Percentiles rank a stretch among this genome's conserved stretches.
phyloP scores from a whole-genome alignment of 73 alveolate species.

The Paramecium tetraurelia region DNA sequence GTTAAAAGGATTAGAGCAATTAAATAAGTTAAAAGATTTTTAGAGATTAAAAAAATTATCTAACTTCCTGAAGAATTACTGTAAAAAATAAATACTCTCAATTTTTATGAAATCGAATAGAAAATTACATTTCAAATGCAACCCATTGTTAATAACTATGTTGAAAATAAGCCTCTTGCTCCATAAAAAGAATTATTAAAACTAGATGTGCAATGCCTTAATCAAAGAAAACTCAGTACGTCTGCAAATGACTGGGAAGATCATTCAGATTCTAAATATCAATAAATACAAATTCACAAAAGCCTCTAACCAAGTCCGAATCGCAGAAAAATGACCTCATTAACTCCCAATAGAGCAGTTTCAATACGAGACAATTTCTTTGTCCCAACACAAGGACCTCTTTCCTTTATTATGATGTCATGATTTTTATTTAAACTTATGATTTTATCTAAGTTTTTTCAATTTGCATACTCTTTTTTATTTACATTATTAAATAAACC shows the following conservation, averaged over 20 bases:
- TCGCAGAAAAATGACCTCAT: background rate
- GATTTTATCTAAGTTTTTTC: background rate
- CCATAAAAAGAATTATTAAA: background rate
- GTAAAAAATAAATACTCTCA: background rate
- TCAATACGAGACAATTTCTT: background rate
- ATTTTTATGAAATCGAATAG: background rate
- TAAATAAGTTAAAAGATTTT: background rate
- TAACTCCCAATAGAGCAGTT: background rate
- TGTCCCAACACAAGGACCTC: background rate
- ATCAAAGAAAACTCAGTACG: background rate
- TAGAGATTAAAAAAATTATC: background rate
- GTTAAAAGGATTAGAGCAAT: background rate
- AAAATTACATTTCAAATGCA: background rate
- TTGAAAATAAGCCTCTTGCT: background rate
- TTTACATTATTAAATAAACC: background rate
- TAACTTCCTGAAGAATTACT: background rate
- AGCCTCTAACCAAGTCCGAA: background rate
- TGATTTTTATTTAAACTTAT: background rate
- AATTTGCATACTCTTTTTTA: background rate
- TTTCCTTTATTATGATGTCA: background rate
- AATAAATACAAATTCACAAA: background rate
- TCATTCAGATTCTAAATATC: background rate
- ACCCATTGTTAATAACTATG: background rate
- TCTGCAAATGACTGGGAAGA: background rate
- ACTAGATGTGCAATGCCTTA: background rate